A percentile compares a stretch with the other conserved stretches of the same genome.
Evolutionary conservation across 2,329 filamentous ascomycete species (phyloP).

Genomic region (Thermoascus crustaceus): DNA sequence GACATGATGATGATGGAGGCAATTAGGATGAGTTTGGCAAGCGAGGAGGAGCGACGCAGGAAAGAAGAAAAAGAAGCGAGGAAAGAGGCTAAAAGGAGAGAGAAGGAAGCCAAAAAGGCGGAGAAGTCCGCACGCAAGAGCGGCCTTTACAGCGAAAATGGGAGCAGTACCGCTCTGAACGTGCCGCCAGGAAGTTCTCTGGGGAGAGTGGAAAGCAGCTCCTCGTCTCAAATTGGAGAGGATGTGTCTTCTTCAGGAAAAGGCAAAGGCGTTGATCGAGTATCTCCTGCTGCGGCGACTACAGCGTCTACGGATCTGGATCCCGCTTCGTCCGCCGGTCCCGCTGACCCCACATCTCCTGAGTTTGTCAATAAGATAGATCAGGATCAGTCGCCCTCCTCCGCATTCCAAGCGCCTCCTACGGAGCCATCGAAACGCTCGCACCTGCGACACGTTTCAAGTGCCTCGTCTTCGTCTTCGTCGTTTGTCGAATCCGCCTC

Average conservation of each 20-base stretch:
- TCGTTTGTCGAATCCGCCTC: constrained; percentile 59
- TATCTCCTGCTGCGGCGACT: constrained; percentile 14
- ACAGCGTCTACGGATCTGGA: constrained; percentile 17
- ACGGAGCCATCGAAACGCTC: constrained; percentile 55
- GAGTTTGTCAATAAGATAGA: constrained; percentile 10
- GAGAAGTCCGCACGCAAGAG: constrained; percentile 60
- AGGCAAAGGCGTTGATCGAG: constrained; percentile 62
- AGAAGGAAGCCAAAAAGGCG: constrained; percentile 74
- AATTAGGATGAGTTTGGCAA: constrained; percentile 79
- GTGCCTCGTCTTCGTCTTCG: constrained; percentile 73
- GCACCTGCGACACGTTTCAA: constrained; percentile 75
- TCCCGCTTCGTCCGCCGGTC: constrained; percentile 21
- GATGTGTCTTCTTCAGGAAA: constrained; percentile 43
- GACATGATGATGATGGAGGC: constrained; percentile 99
- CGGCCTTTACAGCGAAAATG: constrained; percentile 45
- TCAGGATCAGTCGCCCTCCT: constrained; percentile 19
- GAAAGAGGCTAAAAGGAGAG: constrained; percentile 77
- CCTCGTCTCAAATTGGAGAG: constrained; percentile 27
- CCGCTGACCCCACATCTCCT: constrained; percentile 14
- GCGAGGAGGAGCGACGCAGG: constrained; percentile 84
- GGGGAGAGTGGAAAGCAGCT: constrained; percentile 28
- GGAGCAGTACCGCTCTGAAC: constrained; percentile 57
- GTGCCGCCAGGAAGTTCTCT: constrained; percentile 25
- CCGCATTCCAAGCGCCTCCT: constrained; percentile 32
- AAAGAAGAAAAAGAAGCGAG: constrained; percentile 72